Evolutionary conservation across 306 rosid species (phyloP).

Genomic region (Castanopsis chinensis): DNA sequence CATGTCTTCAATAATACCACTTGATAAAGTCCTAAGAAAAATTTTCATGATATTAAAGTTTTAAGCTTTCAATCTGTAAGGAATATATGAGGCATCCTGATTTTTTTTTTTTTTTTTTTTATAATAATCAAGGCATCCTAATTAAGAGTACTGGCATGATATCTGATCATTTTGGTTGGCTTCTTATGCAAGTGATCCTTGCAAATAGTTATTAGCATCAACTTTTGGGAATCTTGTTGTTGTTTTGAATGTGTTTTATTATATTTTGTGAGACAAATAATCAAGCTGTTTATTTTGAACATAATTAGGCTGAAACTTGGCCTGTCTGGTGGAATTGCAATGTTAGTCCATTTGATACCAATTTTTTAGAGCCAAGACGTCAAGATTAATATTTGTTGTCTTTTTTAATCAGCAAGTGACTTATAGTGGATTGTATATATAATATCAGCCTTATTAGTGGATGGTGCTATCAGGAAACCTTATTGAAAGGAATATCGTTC

Average conservation of each 20-base stretch:
- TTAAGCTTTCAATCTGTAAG: too few species aligned
- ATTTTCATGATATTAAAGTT: too few species aligned
- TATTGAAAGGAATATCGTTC: background rate
- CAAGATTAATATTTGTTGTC: background rate
- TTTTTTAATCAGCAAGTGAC: background rate
- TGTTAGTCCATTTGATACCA: background rate
- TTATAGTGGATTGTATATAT: background rate
- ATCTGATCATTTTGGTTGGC: background rate
- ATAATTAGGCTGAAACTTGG: background rate
- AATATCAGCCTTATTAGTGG: background rate
- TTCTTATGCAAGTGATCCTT: background rate
- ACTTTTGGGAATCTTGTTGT: background rate
- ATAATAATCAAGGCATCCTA: too few species aligned
- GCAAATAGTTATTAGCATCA: background rate
- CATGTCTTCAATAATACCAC: too few species aligned
- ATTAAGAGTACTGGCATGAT: too few species aligned
- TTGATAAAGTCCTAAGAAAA: too few species aligned
- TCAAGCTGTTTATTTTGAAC: too few species aligned
- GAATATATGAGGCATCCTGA: too few species aligned
- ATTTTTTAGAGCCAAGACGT: background rate
- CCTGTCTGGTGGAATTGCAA: background rate
- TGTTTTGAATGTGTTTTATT: background rate
- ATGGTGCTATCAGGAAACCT: background rate
- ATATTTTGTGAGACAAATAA: too few species aligned
- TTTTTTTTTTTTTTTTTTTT: too few species aligned